phyloP scores from a whole-genome alignment of 148 eudicot genomes.

The Fallopia convolvulus region DNA sequence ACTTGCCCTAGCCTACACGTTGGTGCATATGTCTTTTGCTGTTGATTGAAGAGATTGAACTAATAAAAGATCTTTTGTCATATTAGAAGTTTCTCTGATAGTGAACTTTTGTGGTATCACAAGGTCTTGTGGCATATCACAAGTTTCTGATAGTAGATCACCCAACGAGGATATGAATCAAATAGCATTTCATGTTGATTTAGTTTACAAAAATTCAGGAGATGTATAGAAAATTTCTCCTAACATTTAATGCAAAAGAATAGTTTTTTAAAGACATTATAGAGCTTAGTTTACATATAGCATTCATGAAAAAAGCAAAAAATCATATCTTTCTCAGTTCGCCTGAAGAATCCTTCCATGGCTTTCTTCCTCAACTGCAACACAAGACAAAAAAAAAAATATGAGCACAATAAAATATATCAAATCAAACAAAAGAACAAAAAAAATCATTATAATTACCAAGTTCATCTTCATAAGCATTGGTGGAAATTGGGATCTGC shows the following conservation, averaged over 20 bases:
- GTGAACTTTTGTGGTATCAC: too few species aligned
- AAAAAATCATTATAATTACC: not conserved
- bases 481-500: constrained; percentile 39
- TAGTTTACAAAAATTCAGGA: constrained; percentile 6
- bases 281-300: not conserved
- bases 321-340: constrained; percentile 30
- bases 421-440: not conserved
- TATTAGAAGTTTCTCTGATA: too few species aligned
- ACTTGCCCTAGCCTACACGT: not conserved
- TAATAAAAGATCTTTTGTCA: not conserved
- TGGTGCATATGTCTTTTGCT: not conserved
- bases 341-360: constrained; percentile 59
- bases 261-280: not conserved
- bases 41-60: not conserved
- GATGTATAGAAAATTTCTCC: not conserved
- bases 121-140: too few species aligned
- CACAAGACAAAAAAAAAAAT: not conserved
- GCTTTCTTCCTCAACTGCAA: constrained; percentile 59
- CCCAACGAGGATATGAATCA: not conserved
- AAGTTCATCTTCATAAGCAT: constrained; percentile 36
- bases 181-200: not conserved
- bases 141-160: too few species aligned
- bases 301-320: not conserved
- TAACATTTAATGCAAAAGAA: not conserved
- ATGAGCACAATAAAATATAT: not conserved